A percentile compares a stretch with the other conserved stretches of the same genome.
These are phyloP conservation scores for Bacterosira constricta DNA, from an alignment of 108 stramenopile species.

Conservation along the genomic window DNA sequence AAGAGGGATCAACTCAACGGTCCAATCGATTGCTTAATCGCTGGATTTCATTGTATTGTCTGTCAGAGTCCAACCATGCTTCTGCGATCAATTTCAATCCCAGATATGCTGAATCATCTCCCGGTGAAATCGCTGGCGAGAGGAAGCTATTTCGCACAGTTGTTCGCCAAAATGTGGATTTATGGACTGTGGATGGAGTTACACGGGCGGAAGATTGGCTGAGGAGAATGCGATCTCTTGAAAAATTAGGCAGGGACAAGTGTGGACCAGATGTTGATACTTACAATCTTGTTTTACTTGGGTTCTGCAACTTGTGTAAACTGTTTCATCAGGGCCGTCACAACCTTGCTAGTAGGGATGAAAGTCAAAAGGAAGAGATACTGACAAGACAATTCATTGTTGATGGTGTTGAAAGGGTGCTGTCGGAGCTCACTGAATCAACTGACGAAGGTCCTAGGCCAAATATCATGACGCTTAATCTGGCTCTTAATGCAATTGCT, in stretches of 20 bases:
- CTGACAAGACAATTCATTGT: constrained; percentile 12
- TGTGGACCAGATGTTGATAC: constrained; percentile 34
- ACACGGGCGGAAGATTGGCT: constrained; percentile 36
- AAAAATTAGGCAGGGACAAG: constrained; percentile 1
- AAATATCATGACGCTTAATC: constrained; percentile 40
- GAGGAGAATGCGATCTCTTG: constrained; percentile 24
- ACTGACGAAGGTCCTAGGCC: not conserved
- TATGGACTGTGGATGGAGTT: constrained; percentile 14
- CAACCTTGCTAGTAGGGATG: not conserved
- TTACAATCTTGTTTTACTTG: constrained; percentile 41
- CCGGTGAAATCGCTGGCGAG: constrained; percentile 3
- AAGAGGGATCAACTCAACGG: constrained; percentile 8
- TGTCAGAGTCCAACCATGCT: not conserved
- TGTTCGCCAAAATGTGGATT: constrained; percentile 37
- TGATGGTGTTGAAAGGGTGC: constrained; percentile 24
- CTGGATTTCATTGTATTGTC: constrained; percentile 40
- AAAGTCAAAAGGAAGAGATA: not conserved
- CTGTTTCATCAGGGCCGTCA: not conserved
- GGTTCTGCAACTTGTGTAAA: constrained; percentile 35
- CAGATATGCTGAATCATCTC: not conserved
- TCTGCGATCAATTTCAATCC: not conserved
- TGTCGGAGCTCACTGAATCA: constrained; percentile 13
- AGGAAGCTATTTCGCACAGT: constrained; percentile 42
- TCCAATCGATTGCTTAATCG: constrained; percentile 39
- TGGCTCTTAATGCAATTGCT: constrained; percentile 30